Percentiles rank a stretch among this genome's conserved stretches.
Conservation (phyloP, 2,329 filamentous ascomycete species). For the Drechslerella dactyloides region DNA sequence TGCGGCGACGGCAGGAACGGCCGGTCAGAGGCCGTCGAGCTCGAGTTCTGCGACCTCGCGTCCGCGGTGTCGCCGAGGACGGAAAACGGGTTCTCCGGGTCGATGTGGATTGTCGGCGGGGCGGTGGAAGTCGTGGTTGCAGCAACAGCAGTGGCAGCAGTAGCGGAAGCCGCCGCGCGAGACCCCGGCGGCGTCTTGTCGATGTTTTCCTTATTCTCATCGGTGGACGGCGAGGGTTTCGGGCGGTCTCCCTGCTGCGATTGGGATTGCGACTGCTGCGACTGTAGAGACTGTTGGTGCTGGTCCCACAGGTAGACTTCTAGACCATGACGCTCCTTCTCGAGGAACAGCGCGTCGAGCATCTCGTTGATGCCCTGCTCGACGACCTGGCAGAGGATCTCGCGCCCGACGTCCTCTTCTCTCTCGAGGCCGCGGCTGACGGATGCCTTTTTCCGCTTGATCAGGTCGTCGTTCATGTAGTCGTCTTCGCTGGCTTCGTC, state of each 20-base stretch:
- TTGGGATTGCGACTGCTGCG: no score
- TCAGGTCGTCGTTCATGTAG: constrained; percentile 72
- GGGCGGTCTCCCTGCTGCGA: constrained; percentile 60
- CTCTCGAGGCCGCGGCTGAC: constrained; percentile 68
- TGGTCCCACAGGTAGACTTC: constrained; percentile 69
- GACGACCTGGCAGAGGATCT: constrained; percentile 88
- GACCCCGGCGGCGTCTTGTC: constrained; percentile 35
- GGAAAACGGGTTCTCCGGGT: constrained; percentile 34
- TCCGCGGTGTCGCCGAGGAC: constrained; percentile 31
- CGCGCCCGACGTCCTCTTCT: constrained; percentile 81
- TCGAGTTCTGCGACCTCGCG: constrained; percentile 31
- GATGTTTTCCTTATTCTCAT: constrained; percentile 53
- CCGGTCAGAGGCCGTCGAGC: constrained; percentile 41
- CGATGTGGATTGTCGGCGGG: constrained; percentile 16
- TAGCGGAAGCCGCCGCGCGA: not conserved
- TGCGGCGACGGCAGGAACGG: constrained; percentile 44
- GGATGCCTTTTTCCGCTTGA: constrained; percentile 63
- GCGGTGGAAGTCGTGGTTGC: no score
- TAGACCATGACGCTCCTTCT: constrained; percentile 77
- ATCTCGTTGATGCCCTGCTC: constrained; percentile 94
- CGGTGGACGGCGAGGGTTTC: constrained; percentile 49
- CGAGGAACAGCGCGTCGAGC: constrained; percentile 82
- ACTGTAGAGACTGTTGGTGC: constrained; percentile 62
- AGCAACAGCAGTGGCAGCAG: no score
- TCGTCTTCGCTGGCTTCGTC: constrained; percentile 69